Evolutionary conservation across 179 eudicot genomes (phyloP).

Genomic region (Spinacia oleracea): DNA sequence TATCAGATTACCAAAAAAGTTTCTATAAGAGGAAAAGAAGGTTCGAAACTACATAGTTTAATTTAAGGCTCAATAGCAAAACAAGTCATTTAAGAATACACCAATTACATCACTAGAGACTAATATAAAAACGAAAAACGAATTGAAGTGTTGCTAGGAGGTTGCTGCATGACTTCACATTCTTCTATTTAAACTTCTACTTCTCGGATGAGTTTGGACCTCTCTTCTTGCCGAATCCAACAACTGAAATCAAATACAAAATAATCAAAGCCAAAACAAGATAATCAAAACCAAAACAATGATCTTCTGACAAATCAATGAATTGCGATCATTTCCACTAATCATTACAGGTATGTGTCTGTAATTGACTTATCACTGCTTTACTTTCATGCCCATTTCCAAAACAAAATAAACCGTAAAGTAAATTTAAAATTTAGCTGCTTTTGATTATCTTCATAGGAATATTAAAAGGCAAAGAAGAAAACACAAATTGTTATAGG

Average conservation of each 20-base stretch:
- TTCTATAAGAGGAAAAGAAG: not conserved
- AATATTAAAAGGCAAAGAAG: too few relatives aligned
- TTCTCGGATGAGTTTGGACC: constrained; percentile 69
- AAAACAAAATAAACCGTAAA: too few relatives aligned
- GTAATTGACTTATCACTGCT: too few relatives aligned
- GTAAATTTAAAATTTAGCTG: too few relatives aligned
- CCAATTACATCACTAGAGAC: not conserved
- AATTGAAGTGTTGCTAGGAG: not conserved
- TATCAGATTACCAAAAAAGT: not conserved
- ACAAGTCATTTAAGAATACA: not conserved
- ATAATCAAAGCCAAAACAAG: not conserved
- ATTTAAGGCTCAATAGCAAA: not conserved
- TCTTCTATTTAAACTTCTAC: constrained; percentile 27
- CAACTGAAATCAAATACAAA: constrained; percentile 37
- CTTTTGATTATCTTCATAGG: too few relatives aligned
- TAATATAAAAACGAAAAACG: not conserved
- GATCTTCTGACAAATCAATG: too few relatives aligned
- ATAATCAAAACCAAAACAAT: not conserved
- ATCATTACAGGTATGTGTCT: too few relatives aligned
- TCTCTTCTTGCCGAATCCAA: constrained; percentile 63
- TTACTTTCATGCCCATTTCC: too few relatives aligned
- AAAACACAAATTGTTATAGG: too few relatives aligned
- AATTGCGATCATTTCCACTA: too few relatives aligned
- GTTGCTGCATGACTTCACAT: constrained; percentile 7
- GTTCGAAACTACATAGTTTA: not conserved